These are phyloP conservation scores for Scheffersomyces stipitis DNA, from an alignment of 805 yeast genomes.

Conservation along the genomic window DNA sequence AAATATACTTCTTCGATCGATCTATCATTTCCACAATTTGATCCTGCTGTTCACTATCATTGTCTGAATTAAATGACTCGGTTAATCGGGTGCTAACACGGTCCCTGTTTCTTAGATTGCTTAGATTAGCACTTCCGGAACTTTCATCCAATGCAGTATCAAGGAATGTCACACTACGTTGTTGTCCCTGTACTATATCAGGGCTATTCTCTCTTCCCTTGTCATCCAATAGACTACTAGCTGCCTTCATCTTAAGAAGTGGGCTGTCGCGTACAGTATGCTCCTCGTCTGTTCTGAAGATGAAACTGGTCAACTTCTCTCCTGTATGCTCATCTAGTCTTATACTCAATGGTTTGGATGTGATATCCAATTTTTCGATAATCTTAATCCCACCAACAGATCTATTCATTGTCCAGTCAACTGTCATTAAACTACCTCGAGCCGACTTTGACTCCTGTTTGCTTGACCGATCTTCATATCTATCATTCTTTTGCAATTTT, in stretches of 20 bases:
- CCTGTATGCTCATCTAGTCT: conserved; percentile 42
- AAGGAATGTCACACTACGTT: not conserved
- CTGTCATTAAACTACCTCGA: conserved; percentile 22
- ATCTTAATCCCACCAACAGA: conserved; percentile 43
- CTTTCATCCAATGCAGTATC: not conserved
- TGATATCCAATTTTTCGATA: conserved; percentile 37
- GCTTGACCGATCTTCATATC: not conserved
- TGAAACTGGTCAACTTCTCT: conserved; percentile 34
- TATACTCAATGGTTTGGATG: conserved; percentile 37
- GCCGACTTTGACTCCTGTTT: conserved; percentile 3
- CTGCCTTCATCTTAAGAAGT: conserved; percentile 5
- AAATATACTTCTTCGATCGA: conserved; percentile 71
- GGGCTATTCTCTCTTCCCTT: not conserved
- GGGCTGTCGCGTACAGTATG: conserved; percentile 24
- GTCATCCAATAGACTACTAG: not conserved
- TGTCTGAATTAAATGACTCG: not conserved
- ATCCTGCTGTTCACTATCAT: conserved; percentile 16
- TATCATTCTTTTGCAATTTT: too few relatives aligned
- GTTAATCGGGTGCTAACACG: not conserved
- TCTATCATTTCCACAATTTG: conserved; percentile 61
- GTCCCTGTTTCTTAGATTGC: not conserved
- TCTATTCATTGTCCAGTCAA: conserved; percentile 44
- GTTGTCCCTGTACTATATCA: not conserved
- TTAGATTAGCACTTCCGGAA: not conserved
- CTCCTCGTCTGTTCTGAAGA: conserved; percentile 35